phyloP scores from a whole-genome alignment of 169 alveolate genomes.

The Eimeria sp. region DNA sequence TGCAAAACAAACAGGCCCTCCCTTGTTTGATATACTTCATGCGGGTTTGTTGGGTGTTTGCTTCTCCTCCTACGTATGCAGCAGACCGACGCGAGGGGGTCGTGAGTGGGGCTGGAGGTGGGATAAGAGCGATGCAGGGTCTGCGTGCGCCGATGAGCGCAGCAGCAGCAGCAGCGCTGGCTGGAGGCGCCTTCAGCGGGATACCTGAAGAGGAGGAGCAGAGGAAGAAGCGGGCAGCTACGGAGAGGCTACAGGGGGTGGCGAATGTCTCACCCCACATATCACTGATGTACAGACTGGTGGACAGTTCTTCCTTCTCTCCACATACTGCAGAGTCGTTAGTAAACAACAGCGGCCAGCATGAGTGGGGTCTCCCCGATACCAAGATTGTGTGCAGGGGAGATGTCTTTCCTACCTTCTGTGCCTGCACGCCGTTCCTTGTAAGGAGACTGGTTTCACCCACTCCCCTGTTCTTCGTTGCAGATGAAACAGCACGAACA shows the following conservation, averaged over 20 bases:
- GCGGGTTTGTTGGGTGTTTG: not conserved
- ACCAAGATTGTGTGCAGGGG: slow-evolving; percentile 61
- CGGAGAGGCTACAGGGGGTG: slow-evolving; percentile 45
- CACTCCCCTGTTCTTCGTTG: not conserved
- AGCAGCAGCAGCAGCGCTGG: slow-evolving; percentile 57
- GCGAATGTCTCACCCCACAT: slow-evolving; percentile 49
- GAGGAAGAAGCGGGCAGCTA: slow-evolving; percentile 18
- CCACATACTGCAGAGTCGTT: not conserved
- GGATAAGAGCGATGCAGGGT: not conserved
- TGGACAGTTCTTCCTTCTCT: slow-evolving; percentile 1
- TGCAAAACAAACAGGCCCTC: too few species aligned
- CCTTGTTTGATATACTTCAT: not conserved
- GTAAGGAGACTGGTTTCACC: not conserved
- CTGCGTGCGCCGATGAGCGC: slow-evolving; percentile 36
- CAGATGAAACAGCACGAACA: not conserved
- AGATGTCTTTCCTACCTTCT: slow-evolving; percentile 74
- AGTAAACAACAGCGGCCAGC: not conserved
- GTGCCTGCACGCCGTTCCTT: slow-evolving; percentile 72
- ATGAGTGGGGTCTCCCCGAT: not conserved
- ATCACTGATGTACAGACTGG: slow-evolving; percentile 52
- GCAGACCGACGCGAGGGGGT: slow-evolving; percentile 18
- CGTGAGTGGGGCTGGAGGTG: not conserved
- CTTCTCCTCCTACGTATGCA: not conserved
- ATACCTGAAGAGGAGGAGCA: slow-evolving; percentile 17
- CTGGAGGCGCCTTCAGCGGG: slow-evolving; percentile 2